Evolutionary conservation across 2,329 filamentous ascomycete species (phyloP), one percentile per base, ranked within the genome.

Genomic region (Fusarium mangiferae): DNA sequence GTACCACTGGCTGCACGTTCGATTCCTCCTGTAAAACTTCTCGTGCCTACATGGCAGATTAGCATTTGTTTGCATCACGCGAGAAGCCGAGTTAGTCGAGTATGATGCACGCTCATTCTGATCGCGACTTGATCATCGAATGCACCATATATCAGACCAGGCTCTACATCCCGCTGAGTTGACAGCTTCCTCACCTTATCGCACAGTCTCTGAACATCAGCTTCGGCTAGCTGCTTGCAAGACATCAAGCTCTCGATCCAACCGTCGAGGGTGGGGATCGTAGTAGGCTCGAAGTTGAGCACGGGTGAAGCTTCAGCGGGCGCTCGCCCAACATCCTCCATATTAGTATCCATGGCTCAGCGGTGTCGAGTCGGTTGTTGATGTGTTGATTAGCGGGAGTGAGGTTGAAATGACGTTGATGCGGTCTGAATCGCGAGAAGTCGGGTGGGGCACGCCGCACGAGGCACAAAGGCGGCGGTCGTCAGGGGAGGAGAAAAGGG

Each of bases 171-270:
- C 45, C 24, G 30, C 22, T 24, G 14, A 55, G 38, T 56, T 48
- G 36, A 24, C 49, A 44, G 51, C 55, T 55, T 41, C 59, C 81
- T 82, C 86, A 97, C 96, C 92, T 98, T 97, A 83, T 98, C 96
- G 88, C 96, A 99, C 81, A 99, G 90, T 83, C 96, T 92, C 87
- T 97, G 94, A 73, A 99, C 96, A 83, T 99, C 96, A 75, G 90
- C 88, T 87, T 99, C 96, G 71, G 94, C 91, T 84, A 99, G 89
- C 89, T 98, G 96, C 88, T 99, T 99, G 93, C 96, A 99, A 82
- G 86, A 91, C 96, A 99, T 98, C 85, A 99, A 88, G 87, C 90
- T 95, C 89, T 98, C 96, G 82, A 99, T 98, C 96, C 96, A 99
- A 81, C 95, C 95, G 83, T 99, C 96, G 74, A 99, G 89, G 70